Evolutionary conservation across 768 basidiomycete species (phyloP).

Genomic region (Tylopilus subfusipes): DNA sequence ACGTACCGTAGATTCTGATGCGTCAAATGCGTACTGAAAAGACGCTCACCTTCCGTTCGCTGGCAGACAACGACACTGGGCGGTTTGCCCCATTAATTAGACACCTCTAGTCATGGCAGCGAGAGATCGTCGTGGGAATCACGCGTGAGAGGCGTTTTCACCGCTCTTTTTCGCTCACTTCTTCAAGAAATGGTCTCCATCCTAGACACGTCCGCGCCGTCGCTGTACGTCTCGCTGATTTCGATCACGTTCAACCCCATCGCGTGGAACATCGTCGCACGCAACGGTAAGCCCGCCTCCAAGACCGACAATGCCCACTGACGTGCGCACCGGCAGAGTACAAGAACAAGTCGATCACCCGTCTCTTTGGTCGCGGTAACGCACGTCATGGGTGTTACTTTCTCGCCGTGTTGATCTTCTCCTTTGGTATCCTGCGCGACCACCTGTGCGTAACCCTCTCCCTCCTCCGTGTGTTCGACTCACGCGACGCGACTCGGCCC

Average conservation of each 20-base stretch:
- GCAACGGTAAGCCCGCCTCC: slow-evolving; percentile 61
- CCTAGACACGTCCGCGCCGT: slow-evolving; percentile 62
- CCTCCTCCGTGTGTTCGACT: not conserved
- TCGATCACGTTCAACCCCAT: slow-evolving; percentile 87
- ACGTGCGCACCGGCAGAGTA: slow-evolving; percentile 48
- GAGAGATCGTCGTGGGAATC: not conserved
- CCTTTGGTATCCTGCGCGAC: slow-evolving; percentile 82
- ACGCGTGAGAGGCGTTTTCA: not conserved
- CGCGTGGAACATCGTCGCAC: slow-evolving; percentile 94
- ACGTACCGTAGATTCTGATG: not conserved
- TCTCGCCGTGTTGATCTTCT: slow-evolving; percentile 81
- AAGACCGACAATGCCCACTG: not conserved
- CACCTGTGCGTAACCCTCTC: slow-evolving; percentile 55
- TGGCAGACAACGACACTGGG: not conserved
- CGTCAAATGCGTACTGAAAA: not conserved
- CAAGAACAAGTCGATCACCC: slow-evolving; percentile 83
- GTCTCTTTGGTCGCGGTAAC: slow-evolving; percentile 73
- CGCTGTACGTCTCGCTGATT: slow-evolving; percentile 61
- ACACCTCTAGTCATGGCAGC: no score
- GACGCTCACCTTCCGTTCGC: not conserved
- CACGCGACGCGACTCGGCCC: not conserved
- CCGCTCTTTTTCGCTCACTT: not conserved
- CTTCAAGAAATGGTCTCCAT: slow-evolving; percentile 22
- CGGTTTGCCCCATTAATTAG: no score
- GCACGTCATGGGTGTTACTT: slow-evolving; percentile 79